Percentiles rank a stretch among this genome's conserved stretches.
Evolutionary conservation across 495 filamentous ascomycete genomes (phyloP).

Genomic region (Daldinia caldariorum): DNA sequence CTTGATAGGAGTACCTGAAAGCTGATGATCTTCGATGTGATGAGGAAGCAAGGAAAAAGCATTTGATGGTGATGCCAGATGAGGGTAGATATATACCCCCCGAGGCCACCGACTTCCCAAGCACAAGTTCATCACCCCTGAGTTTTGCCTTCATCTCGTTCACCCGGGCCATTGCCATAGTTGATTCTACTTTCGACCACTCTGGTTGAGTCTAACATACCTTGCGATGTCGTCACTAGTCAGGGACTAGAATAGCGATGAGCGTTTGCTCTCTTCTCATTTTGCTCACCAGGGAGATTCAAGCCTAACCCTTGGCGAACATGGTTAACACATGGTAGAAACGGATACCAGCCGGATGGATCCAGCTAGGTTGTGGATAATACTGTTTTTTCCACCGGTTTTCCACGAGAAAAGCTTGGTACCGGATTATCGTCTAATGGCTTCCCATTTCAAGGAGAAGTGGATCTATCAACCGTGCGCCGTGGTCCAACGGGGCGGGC

Average conservation of each 20-base stretch:
- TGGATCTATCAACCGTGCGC: constrained; percentile 34
- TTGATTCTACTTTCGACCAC: constrained; percentile 29
- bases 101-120: not conserved
- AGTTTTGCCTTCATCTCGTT: constrained; percentile 32
- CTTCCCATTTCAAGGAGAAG: constrained; percentile 15
- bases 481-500: constrained; percentile 29
- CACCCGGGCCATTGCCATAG: constrained; percentile 9
- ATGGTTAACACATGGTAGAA: constrained; percentile 24
- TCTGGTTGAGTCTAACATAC: constrained; percentile 31
- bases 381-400: constrained; percentile 17
- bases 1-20: constrained; percentile 43
- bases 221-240: constrained; percentile 33
- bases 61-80: constrained; percentile 7
- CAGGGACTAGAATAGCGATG: constrained; percentile 43
- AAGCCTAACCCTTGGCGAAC: constrained; percentile 27
- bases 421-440: constrained; percentile 12
- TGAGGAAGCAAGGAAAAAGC: constrained; percentile 27
- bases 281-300: constrained; percentile 15
- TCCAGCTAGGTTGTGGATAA: constrained; percentile 7
- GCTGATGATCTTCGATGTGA: constrained; percentile 41
- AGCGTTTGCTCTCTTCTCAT: constrained; percentile 26
- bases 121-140: constrained; percentile 16
- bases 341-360: constrained; percentile 32
- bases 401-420: constrained; percentile 14
- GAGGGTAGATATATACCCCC: constrained; percentile 42